Conservation (phyloP, 2,329 filamentous ascomycete species). For the Aspergillus costaricaensis region DNA sequence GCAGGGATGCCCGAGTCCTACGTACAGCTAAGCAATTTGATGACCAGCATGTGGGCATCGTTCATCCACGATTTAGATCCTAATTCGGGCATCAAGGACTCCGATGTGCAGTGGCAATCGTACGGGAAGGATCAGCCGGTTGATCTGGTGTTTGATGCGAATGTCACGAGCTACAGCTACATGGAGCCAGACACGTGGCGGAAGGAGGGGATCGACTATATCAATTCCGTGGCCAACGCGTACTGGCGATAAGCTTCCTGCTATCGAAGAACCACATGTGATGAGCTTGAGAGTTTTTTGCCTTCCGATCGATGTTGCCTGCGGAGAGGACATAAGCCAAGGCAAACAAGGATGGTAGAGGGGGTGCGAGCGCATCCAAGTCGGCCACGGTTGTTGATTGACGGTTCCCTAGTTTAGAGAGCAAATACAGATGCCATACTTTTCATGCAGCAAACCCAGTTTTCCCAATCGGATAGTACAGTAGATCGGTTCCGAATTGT, state of each 20-base stretch:
- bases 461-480: background rate
- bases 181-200: slow-evolving; percentile 51
- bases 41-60: slow-evolving; percentile 55
- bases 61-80: slow-evolving; percentile 53
- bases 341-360: background rate
- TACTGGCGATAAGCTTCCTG: slow-evolving; percentile 25
- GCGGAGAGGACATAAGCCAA: background rate
- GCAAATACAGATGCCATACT: background rate
- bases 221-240: slow-evolving; percentile 29
- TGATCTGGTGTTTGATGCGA: slow-evolving; percentile 56
- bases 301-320: background rate
- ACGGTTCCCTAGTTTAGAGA: background rate
- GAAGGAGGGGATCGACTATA: slow-evolving; percentile 34
- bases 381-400: background rate
- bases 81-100: slow-evolving; percentile 34
- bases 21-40: slow-evolving; percentile 48
- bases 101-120: slow-evolving; percentile 44
- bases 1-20: slow-evolving; percentile 46
- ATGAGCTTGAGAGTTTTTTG: background rate
- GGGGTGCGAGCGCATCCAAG: background rate
- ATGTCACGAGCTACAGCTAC: slow-evolving; percentile 46
- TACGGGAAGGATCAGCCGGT: slow-evolving; percentile 46
- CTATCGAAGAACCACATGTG: background rate
- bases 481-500: background rate
- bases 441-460: background rate